A percentile compares a stretch with the other conserved stretches of the same genome.
Evolutionary conservation across 2,329 filamentous ascomycete species (phyloP).

Genomic region (Ilyonectria robusta): DNA sequence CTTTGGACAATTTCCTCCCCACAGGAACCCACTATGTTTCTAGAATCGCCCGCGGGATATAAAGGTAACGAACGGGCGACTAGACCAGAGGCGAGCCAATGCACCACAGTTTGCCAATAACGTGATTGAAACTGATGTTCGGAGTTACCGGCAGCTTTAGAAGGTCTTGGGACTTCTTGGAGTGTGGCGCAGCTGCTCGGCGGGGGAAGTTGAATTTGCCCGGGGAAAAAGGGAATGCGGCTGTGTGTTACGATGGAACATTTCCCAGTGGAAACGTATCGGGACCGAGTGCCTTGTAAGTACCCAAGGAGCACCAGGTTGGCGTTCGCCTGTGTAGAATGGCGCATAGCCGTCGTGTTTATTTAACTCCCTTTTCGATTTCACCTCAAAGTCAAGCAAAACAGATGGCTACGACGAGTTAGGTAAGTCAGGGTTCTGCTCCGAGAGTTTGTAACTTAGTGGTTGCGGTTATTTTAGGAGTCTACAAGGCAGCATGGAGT

Average conservation of each 20-base stretch:
- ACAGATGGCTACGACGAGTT: neutral
- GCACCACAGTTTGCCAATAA: conserved; percentile 3
- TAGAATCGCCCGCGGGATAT: neutral
- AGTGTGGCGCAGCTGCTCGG: conserved; percentile 24
- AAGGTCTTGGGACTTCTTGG: conserved; percentile 15
- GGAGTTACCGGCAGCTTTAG: conserved; percentile 34
- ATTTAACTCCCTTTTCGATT: neutral
- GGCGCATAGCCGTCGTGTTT: neutral
- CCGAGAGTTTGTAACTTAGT: neutral
- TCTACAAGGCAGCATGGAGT: no score
- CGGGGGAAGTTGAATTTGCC: conserved; percentile 1
- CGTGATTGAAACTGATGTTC: conserved; percentile 27
- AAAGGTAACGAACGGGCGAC: neutral
- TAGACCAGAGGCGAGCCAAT: neutral
- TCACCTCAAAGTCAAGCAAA: neutral
- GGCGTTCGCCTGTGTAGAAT: neutral
- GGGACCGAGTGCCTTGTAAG: neutral
- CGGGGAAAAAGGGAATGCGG: neutral
- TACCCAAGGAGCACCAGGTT: neutral
- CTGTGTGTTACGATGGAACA: neutral
- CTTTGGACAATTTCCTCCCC: conserved; percentile 7
- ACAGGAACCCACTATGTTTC: neutral
- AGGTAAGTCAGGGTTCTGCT: neutral
- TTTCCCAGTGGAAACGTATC: neutral
- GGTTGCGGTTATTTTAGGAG: neutral